A percentile compares a stretch with the other conserved stretches of the same genome.
Conservation (phyloP, 1,284 basidiomycete genomes). For the Albatrellus sp. region DNA sequence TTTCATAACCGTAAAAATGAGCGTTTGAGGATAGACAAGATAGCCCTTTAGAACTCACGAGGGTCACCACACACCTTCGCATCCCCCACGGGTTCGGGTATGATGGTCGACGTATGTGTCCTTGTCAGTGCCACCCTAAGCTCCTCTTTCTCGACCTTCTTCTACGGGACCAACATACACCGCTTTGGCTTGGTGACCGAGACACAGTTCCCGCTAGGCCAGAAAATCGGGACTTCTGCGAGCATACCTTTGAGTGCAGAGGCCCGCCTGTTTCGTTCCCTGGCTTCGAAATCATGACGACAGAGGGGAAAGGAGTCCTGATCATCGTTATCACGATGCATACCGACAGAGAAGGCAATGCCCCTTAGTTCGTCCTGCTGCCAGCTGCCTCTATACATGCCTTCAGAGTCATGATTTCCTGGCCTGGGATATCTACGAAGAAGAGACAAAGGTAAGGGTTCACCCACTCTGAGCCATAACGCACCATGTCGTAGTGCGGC, state of each 20-base stretch:
- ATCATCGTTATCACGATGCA: background rate
- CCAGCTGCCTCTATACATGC: slow-evolving; percentile 87
- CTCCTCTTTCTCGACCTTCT: slow-evolving; percentile 38
- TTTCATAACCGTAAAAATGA: too few relatives aligned
- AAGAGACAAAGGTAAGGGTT: background rate
- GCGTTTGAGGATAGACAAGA: too few relatives aligned
- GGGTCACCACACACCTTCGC: too few relatives aligned
- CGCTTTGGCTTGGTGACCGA: slow-evolving; percentile 37
- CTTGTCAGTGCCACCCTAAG: slow-evolving; percentile 9
- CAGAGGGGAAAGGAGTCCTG: slow-evolving; percentile 1
- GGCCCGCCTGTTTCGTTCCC: slow-evolving; percentile 86
- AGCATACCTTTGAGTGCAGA: slow-evolving; percentile 74
- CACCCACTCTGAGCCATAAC: slow-evolving; percentile 10
- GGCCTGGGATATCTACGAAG: slow-evolving; percentile 66
- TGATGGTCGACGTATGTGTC: slow-evolving; percentile 1
- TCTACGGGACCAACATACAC: slow-evolving; percentile 67
- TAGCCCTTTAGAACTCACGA: too few relatives aligned
- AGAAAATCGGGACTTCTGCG: slow-evolving; percentile 62
- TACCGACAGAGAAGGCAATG: slow-evolving; percentile 16
- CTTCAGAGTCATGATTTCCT: slow-evolving; percentile 68
- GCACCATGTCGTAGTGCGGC: slow-evolving; percentile 64
- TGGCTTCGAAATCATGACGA: slow-evolving; percentile 27
- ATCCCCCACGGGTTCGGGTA: background rate
- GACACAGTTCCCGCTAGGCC: slow-evolving; percentile 59
- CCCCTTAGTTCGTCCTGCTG: slow-evolving; percentile 73